Percentiles rank a stretch among this genome's conserved stretches.
Evolutionary conservation across 257 asterid genomes (phyloP).

Genomic region (Schizonepeta tenuifolia): DNA sequence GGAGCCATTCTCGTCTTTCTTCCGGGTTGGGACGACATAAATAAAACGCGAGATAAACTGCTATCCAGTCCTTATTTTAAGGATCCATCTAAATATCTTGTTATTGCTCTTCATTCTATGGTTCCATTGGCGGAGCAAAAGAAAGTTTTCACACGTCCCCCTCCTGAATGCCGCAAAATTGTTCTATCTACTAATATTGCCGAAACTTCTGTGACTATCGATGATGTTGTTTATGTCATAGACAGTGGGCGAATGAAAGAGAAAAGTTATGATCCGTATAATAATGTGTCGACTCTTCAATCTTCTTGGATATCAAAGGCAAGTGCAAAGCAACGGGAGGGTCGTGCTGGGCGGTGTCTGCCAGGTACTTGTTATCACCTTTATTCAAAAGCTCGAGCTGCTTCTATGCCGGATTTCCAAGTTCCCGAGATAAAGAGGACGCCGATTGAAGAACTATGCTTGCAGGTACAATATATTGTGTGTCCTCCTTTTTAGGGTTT

Average conservation of each 20-base stretch:
- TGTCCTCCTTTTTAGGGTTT: no score
- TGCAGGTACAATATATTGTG: constrained; percentile 58
- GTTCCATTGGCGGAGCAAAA: constrained; percentile 84
- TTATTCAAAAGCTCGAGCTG: constrained; percentile 71
- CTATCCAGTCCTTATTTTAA: constrained; percentile 64
- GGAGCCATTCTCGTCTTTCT: constrained; percentile 95
- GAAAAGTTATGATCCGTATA: constrained; percentile 85
- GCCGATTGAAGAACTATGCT: constrained; percentile 91
- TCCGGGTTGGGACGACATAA: constrained; percentile 97
- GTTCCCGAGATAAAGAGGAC: constrained; percentile 96
- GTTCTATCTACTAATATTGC: constrained; percentile 95
- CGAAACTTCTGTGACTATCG: constrained; percentile 92
- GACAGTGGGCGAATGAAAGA: constrained; percentile 97
- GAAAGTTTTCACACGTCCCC: constrained; percentile 70
- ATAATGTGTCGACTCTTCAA: constrained; percentile 85
- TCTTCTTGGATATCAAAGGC: constrained; percentile 98
- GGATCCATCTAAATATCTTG: constrained; percentile 59
- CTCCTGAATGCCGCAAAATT: constrained; percentile 82
- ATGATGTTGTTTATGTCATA: constrained; percentile 88
- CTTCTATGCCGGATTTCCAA: constrained; percentile 81
- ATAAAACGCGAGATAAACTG: constrained; percentile 61
- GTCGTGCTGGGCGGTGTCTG: constrained; percentile 98
- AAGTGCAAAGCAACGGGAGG: constrained; percentile 90
- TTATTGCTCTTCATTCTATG: constrained; percentile 82
- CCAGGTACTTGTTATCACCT: constrained; percentile 94